Percentiles rank a stretch among this genome's conserved stretches.
phyloP scores from a whole-genome alignment of 495 filamentous ascomycete genomes.

The Xylona heveae region DNA sequence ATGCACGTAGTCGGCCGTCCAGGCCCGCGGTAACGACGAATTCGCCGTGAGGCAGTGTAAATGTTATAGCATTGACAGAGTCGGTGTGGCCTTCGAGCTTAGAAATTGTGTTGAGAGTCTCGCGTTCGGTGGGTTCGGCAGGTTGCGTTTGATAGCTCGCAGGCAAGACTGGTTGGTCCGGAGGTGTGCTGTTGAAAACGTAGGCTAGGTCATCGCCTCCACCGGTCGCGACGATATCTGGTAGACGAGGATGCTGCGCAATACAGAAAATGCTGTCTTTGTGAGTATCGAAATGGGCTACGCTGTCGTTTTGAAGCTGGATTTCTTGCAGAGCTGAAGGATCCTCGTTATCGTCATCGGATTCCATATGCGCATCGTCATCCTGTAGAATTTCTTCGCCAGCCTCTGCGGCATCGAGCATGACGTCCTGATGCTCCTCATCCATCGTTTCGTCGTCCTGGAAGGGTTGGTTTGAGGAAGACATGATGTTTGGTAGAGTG shows the following conservation, averaged over 20 bases:
- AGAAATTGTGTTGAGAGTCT: conserved; percentile 36
- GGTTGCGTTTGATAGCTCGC: conserved; percentile 50
- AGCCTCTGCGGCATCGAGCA: conserved; percentile 18
- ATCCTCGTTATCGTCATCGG: conserved; percentile 39
- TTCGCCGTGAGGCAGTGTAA: conserved; percentile 63
- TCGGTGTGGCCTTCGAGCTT: conserved; percentile 76
- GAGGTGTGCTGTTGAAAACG: conserved; percentile 50
- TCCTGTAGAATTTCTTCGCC: conserved; percentile 18
- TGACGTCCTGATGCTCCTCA: conserved; percentile 15
- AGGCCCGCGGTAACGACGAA: conserved; percentile 73
- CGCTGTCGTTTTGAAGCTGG: conserved; percentile 66
- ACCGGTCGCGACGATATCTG: conserved; percentile 65
- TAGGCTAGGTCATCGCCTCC: conserved; percentile 71
- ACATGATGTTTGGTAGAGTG: no score
- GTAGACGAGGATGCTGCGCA: conserved; percentile 67
- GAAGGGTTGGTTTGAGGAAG: conserved; percentile 9
- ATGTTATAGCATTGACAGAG: conserved; percentile 66
- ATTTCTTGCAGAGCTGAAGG: conserved; percentile 36
- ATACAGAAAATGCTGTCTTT: conserved; percentile 82
- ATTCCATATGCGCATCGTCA: conserved; percentile 25
- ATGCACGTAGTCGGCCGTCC: conserved; percentile 36
- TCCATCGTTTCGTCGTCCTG: conserved; percentile 1
- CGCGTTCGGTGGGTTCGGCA: conserved; percentile 30
- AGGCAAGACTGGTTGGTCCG: conserved; percentile 42
- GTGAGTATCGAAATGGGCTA: conserved; percentile 78